Conservation (phyloP, 108 stramenopile genomes). For the Parietichytrium sp. region DNA sequence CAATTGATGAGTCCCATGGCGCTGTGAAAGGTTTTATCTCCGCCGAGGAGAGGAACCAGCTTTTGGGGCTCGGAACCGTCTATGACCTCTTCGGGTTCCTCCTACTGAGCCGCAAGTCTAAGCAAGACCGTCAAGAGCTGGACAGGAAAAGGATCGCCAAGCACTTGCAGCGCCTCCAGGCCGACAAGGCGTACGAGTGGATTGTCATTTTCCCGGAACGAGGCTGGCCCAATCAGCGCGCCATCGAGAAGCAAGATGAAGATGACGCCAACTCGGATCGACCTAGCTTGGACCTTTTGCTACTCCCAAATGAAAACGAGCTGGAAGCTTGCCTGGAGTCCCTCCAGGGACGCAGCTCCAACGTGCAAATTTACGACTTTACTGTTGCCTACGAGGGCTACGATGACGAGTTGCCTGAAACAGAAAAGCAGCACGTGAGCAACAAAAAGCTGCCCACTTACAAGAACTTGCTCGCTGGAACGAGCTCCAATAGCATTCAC, state of each 20-base stretch:
- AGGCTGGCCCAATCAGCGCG: not conserved
- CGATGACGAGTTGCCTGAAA: not conserved
- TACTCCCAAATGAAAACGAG: not conserved
- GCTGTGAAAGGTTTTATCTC: conserved; percentile 12
- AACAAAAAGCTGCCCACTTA: not conserved
- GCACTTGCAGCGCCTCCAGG: not conserved
- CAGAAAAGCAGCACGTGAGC: not conserved
- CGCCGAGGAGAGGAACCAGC: not conserved
- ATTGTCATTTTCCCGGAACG: conserved; percentile 27
- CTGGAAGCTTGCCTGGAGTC: not conserved
- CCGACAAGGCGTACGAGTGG: conserved; percentile 31
- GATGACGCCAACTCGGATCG: not conserved
- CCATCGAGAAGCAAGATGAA: not conserved
- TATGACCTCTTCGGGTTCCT: conserved; percentile 11
- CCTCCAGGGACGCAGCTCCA: not conserved
- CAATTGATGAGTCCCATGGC: conserved; percentile 16
- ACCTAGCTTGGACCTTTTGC: not conserved
- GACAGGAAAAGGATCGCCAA: not conserved
- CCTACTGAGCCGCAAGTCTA: not conserved
- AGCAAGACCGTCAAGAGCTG: conserved; percentile 5
- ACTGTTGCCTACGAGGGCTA: conserved; percentile 36
- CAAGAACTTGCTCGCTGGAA: not conserved
- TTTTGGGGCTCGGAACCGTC: conserved; percentile 1
- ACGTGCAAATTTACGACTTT: conserved; percentile 16
- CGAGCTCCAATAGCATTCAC: not conserved